Evolutionary conservation across 129 eudicot species (phyloP).

Genomic region (Flaveria sonorensis): DNA sequence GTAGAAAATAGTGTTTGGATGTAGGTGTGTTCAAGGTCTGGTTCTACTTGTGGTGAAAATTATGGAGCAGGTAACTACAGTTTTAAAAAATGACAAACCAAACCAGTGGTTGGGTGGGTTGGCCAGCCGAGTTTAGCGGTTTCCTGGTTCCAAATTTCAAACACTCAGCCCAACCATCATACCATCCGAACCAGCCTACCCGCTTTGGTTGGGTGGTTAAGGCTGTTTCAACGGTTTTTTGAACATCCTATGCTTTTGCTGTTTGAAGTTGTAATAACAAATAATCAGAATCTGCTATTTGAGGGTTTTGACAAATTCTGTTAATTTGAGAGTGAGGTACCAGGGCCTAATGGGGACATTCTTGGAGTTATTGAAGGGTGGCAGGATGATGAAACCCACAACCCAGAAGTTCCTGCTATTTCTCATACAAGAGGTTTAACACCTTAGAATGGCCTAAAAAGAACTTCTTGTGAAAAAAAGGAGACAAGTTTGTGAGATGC

Average conservation of each 20-base stretch:
- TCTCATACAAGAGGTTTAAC: constrained; percentile 90
- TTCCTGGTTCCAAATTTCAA: too few species aligned
- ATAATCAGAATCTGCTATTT: too few species aligned
- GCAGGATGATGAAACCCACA: constrained; percentile 94
- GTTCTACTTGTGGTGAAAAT: background rate
- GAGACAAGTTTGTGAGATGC: background rate
- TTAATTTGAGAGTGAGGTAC: constrained; percentile 50
- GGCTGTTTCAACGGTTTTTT: too few species aligned
- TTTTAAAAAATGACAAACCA: too few species aligned
- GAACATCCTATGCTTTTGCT: background rate
- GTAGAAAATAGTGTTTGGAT: background rate
- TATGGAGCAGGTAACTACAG: too few species aligned
- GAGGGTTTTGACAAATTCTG: too few species aligned
- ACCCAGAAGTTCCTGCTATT: constrained; percentile 97
- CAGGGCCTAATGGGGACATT: constrained; percentile 67
- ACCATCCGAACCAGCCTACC: too few species aligned
- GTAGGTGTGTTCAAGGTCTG: background rate
- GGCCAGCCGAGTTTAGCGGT: too few species aligned
- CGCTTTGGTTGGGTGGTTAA: too few species aligned
- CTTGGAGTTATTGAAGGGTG: constrained; percentile 92
- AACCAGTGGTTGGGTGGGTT: too few species aligned
- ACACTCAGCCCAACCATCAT: too few species aligned
- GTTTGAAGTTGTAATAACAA: background rate
- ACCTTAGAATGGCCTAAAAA: constrained; percentile 35
- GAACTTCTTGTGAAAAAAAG: background rate